Evolutionary conservation across 345 rosid genomes (phyloP).

Genomic region (Murraya koenigii): DNA sequence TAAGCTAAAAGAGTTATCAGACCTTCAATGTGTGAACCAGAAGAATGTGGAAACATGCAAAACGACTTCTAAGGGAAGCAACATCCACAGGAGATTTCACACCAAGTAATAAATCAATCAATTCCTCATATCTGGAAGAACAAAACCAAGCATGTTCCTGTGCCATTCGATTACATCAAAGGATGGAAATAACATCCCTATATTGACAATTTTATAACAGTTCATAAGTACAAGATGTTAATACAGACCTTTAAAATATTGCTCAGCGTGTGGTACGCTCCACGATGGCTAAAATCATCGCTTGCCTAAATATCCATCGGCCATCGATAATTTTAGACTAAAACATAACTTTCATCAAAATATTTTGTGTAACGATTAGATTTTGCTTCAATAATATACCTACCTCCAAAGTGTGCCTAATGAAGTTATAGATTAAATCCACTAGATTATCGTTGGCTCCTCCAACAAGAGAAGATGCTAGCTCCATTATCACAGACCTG

Average conservation of each 20-base stretch:
- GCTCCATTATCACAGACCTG: constrained; percentile 57
- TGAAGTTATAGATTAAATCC: constrained; percentile 57
- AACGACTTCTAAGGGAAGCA: constrained; percentile 59
- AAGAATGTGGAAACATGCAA: constrained; percentile 64
- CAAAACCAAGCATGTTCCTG: constrained; percentile 82
- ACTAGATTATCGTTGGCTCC: constrained; percentile 74
- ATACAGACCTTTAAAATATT: constrained; percentile 64
- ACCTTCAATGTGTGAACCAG: constrained; percentile 80
- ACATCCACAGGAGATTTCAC: constrained; percentile 52
- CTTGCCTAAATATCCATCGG: constrained; percentile 42
- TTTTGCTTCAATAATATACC: constrained; percentile 33
- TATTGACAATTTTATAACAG: constrained; percentile 3
- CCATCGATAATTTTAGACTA: constrained; percentile 11
- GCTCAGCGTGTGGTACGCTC: constrained; percentile 66
- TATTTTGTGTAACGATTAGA: not conserved
- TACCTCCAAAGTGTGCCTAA: constrained; percentile 65
- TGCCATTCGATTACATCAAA: constrained; percentile 26
- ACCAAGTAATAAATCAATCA: constrained; percentile 65
- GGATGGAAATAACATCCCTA: constrained; percentile 14
- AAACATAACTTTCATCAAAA: not conserved
- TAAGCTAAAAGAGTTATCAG: not conserved
- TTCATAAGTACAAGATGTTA: constrained; percentile 12
- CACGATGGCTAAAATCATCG: constrained; percentile 49
- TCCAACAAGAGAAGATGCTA: constrained; percentile 70
- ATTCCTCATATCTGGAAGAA: constrained; percentile 59